These are phyloP conservation scores for Chrysosphaeria jannelii DNA, from an alignment of 2,329 filamentous ascomycete genomes.

Conservation along the genomic window DNA sequence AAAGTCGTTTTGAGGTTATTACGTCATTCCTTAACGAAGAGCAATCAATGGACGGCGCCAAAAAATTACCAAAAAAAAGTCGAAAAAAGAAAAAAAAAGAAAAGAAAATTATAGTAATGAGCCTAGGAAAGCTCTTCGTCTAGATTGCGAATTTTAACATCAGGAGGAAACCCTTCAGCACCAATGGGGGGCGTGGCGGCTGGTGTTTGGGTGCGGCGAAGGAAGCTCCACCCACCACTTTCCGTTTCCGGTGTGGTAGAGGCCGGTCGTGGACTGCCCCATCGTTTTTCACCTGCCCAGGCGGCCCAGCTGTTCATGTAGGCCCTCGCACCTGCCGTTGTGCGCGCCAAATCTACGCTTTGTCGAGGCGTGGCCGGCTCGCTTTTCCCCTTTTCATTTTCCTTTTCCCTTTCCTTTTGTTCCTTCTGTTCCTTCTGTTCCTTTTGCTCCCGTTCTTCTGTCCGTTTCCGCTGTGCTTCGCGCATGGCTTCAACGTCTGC, in stretches of 20 bases:
- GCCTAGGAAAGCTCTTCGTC: constrained; percentile 2
- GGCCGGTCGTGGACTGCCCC: constrained; percentile 7
- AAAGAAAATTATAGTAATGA: neutral
- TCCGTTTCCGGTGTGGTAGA: constrained; percentile 1
- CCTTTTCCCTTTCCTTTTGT: constrained; percentile 1
- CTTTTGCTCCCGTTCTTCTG: constrained; percentile 19
- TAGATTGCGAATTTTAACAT: constrained; percentile 3
- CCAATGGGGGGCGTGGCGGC: constrained; percentile 1
- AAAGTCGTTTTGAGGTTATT: too few relatives aligned
- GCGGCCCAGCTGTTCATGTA: constrained; percentile 39
- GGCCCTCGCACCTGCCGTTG: constrained; percentile 15
- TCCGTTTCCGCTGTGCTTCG: constrained; percentile 35
- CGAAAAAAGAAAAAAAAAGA: neutral
- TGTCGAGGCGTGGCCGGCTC: too few relatives aligned
- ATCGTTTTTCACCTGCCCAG: constrained; percentile 46
- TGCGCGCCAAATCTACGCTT: neutral
- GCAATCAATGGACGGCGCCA: too few relatives aligned
- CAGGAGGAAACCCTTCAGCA: constrained; percentile 2
- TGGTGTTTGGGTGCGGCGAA: constrained; percentile 2
- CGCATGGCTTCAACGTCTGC: constrained; percentile 63
- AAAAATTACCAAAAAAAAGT: neutral
- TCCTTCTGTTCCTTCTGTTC: constrained; percentile 1
- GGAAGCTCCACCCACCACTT: constrained; percentile 2
- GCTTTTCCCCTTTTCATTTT: neutral
- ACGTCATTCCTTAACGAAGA: too few relatives aligned